Conservation (phyloP, 768 basidiomycete species). For the Pleurotus tuber-regium region DNA sequence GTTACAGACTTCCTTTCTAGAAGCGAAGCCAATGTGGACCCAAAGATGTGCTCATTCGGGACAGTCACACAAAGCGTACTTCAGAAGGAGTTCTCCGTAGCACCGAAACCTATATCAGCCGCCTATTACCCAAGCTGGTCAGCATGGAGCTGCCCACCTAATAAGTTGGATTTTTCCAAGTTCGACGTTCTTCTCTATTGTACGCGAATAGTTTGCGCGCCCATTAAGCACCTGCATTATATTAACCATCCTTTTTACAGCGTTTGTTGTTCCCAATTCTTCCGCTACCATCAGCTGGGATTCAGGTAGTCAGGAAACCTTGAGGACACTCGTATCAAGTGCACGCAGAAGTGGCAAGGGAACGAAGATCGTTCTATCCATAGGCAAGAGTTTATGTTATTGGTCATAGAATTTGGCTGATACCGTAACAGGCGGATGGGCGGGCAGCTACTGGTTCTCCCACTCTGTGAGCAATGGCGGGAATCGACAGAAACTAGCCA, state of each 20-base stretch:
- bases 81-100: background rate
- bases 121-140: slow-evolving; percentile 9
- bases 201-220: background rate
- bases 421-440: slow-evolving; percentile 42
- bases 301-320: slow-evolving; percentile 37
- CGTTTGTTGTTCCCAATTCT: slow-evolving; percentile 56
- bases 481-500: slow-evolving; percentile 40
- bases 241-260: slow-evolving; percentile 23
- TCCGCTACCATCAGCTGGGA: slow-evolving; percentile 41
- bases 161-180: slow-evolving; percentile 7
- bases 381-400: slow-evolving; percentile 19
- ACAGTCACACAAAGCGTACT: background rate
- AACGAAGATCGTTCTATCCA: slow-evolving; percentile 50
- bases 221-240: background rate
- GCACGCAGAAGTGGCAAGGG: slow-evolving; percentile 45
- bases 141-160: background rate
- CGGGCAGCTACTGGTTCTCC: slow-evolving; percentile 50
- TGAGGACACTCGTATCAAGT: slow-evolving; percentile 41
- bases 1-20: slow-evolving; percentile 27
- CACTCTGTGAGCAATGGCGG: slow-evolving; percentile 36
- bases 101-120: background rate
- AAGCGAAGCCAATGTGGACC: background rate
- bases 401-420: background rate
- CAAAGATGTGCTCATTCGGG: background rate
- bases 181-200: slow-evolving; percentile 7